These are phyloP conservation scores for Paraglomus occultum DNA, from an alignment of 192 early-diverging fungal genomes.

Conservation along the genomic window DNA sequence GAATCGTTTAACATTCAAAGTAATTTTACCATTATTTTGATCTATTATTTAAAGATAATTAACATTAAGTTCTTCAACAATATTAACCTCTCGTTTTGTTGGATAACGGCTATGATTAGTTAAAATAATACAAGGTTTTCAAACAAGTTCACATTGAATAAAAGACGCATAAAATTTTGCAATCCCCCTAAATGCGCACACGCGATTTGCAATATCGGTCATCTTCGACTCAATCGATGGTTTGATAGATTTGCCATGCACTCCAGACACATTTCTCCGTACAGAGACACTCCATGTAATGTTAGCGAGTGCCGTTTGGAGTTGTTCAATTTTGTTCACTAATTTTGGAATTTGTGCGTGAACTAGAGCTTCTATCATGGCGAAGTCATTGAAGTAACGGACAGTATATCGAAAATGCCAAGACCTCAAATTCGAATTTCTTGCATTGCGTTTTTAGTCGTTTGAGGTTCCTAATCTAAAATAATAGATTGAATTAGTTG, in stretches of 20 bases:
- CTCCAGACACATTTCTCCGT: neutral
- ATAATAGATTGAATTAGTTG: neutral
- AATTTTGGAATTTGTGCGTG: neutral
- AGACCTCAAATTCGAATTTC: constrained; percentile 3
- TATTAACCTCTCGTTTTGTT: too few species aligned
- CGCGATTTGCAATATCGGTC: constrained; percentile 17
- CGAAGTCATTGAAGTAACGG: constrained; percentile 5
- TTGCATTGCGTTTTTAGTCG: constrained; percentile 18
- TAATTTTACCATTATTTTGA: too few species aligned
- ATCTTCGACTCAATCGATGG: neutral
- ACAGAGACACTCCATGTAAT: constrained; percentile 25
- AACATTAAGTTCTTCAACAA: too few species aligned
- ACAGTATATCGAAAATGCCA: neutral
- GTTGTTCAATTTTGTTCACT: neutral
- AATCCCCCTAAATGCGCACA: too few species aligned
- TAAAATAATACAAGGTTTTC: too few species aligned
- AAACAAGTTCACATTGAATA: too few species aligned
- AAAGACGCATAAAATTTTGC: too few species aligned
- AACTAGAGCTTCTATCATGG: too few species aligned
- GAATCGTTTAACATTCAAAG: too few species aligned
- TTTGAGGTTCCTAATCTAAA: constrained; percentile 28
- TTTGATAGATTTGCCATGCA: constrained; percentile 4
- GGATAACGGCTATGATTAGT: too few species aligned
- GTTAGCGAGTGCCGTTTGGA: constrained; percentile 2
- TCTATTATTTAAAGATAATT: too few species aligned